Conservation (phyloP, 305 asterid species). For the Solanum hybrid region DNA sequence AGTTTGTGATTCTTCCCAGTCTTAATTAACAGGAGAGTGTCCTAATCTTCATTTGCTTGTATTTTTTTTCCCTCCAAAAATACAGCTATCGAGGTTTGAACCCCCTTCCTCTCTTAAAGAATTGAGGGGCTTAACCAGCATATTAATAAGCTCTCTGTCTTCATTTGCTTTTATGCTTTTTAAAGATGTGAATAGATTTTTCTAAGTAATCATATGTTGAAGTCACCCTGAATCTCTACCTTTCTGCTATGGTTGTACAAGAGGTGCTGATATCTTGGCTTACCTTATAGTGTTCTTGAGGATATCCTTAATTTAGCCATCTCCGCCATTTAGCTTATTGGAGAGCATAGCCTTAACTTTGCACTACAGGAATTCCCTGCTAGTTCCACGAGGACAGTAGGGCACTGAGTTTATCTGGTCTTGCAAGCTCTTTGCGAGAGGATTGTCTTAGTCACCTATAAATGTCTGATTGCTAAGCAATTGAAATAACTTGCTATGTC, state of each 20-base stretch:
- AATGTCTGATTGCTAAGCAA: neutral
- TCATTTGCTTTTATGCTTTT: neutral
- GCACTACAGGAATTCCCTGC: neutral
- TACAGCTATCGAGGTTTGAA: neutral
- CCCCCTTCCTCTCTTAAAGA: neutral
- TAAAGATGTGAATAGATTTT: neutral
- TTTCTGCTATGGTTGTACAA: neutral
- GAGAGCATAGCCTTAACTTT: neutral
- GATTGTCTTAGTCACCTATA: neutral
- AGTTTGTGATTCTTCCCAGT: neutral
- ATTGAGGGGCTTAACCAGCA: neutral
- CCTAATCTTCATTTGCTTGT: neutral
- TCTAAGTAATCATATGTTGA: neutral
- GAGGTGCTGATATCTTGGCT: neutral
- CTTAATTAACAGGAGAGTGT: neutral
- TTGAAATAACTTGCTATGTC: neutral
- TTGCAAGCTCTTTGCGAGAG: neutral
- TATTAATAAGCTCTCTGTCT: neutral
- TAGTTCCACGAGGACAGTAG: neutral
- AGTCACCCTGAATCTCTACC: neutral
- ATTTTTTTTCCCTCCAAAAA: neutral
- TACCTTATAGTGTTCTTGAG: neutral
- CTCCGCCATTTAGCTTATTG: neutral
- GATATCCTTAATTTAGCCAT: neutral
- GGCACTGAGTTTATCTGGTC: neutral